phyloP scores from a whole-genome alignment of 352 stramenopile species.

The Globisporangium paroecandrum region DNA sequence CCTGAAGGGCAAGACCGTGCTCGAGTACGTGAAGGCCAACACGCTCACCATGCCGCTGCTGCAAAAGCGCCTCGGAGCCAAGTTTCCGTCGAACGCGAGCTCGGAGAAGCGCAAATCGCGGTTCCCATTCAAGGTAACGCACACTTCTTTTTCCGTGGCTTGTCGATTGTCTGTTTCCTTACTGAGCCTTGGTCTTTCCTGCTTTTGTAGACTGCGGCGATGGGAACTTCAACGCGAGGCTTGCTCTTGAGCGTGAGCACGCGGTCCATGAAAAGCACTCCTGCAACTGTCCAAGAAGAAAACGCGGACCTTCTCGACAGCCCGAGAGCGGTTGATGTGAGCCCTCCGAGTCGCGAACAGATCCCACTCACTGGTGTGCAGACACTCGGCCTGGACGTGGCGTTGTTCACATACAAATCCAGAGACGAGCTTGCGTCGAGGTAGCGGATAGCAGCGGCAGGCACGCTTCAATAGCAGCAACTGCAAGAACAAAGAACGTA shows the following conservation, averaged over 20 bases:
- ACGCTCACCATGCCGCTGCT: conserved; percentile 45
- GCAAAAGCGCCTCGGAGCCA: conserved; percentile 35
- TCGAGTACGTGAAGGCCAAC: conserved; percentile 42
- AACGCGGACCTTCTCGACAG: neutral
- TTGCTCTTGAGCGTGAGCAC: conserved; percentile 16
- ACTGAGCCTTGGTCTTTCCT: neutral
- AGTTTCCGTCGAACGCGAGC: conserved; percentile 22
- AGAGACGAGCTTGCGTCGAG: conserved; percentile 16
- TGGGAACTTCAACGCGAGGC: conserved; percentile 5
- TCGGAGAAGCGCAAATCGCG: conserved; percentile 31
- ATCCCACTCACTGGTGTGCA: conserved; percentile 40
- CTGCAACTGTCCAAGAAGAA: conserved; percentile 10
- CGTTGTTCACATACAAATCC: conserved; percentile 47
- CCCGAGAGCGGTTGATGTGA: neutral
- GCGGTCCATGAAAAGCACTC: conserved; percentile 10
- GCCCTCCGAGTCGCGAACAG: conserved; percentile 8
- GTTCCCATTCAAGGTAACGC: conserved; percentile 23
- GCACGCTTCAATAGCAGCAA: neutral
- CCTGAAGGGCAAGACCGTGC: conserved; percentile 41
- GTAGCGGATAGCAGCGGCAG: neutral
- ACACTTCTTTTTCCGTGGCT: neutral
- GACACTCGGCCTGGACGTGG: conserved; percentile 52
- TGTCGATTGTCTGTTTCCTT: neutral
- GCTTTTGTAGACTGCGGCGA: neutral
- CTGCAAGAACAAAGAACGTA: neutral